Evolutionary conservation across 2,329 filamentous ascomycete species (phyloP).

Genomic region (Claviceps sp.): DNA sequence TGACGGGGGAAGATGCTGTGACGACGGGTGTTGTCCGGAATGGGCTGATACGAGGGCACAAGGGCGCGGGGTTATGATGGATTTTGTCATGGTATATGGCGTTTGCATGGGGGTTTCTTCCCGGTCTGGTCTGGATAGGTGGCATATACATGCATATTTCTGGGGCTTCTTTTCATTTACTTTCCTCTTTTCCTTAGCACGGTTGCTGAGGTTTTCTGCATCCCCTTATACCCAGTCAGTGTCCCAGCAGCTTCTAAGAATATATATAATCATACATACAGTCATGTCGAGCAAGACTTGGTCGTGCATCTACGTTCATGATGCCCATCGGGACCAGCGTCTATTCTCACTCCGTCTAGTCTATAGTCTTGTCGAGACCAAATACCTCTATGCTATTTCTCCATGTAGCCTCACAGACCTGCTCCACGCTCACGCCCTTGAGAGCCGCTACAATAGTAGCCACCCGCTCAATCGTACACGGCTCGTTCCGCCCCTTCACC

Average conservation of each 20-base stretch:
- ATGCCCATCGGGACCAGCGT: neutral
- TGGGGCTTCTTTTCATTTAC: neutral
- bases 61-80: constrained; percentile 38
- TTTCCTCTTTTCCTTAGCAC: neutral
- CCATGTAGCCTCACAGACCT: constrained; percentile 80
- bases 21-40: constrained; percentile 56
- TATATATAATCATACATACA: neutral
- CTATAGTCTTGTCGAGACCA: constrained; percentile 35
- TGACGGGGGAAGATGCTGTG: constrained; percentile 77
- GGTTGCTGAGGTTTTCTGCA: neutral
- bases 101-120: neutral
- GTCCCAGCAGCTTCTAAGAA: constrained; percentile 16
- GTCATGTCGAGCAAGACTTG: neutral
- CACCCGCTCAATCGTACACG: constrained; percentile 72
- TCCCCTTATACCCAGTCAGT: neutral
- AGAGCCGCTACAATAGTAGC: constrained; percentile 81
- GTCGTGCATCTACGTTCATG: neutral
- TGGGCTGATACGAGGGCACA: constrained; percentile 49
- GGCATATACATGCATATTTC: constrained; percentile 7
- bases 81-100: constrained; percentile 6
- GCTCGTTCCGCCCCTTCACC: constrained; percentile 93
- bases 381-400: constrained; percentile 71
- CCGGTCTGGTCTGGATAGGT: constrained; percentile 3
- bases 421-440: constrained; percentile 65
- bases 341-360: constrained; percentile 6